A percentile compares a stretch with the other conserved stretches of the same genome.
These are phyloP conservation scores for Myochromella boudieri DNA, from an alignment of 768 basidiomycete species.

Conservation along the genomic window DNA sequence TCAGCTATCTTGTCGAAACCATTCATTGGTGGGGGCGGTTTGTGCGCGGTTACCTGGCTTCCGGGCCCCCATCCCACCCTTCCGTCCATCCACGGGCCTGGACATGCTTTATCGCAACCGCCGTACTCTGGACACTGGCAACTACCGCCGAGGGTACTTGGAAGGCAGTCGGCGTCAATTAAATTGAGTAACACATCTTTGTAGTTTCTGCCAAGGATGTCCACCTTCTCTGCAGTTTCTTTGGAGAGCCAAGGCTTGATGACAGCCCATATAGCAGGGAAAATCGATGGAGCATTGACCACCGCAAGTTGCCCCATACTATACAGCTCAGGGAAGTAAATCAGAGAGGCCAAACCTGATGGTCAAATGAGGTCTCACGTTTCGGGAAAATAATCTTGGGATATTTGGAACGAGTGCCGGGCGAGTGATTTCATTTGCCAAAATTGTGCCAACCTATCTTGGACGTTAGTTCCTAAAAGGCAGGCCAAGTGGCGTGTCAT, in stretches of 20 bases:
- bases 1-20: no score
- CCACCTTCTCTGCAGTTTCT: conserved; percentile 68
- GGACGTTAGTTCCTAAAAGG: neutral
- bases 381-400: conserved; percentile 79
- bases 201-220: conserved; percentile 65
- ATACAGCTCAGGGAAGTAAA: neutral
- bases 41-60: no score
- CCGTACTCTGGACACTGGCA: conserved; percentile 58
- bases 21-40: no score
- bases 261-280: conserved; percentile 69
- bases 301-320: conserved; percentile 76
- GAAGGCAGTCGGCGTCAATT: conserved; percentile 65
- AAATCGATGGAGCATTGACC: conserved; percentile 71
- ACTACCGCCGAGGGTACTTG: conserved; percentile 58
- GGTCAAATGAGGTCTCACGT: conserved; percentile 43
- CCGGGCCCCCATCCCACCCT: conserved; percentile 51
- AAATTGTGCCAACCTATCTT: conserved; percentile 59
- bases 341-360: neutral
- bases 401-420: conserved; percentile 65
- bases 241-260: conserved; percentile 74
- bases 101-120: conserved; percentile 62
- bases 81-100: conserved; percentile 72
- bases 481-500: conserved; percentile 17
- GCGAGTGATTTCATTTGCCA: conserved; percentile 76
- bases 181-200: conserved; percentile 52